A percentile compares a stretch with the other conserved stretches of the same genome.
Conservation (phyloP, 2,329 filamentous ascomycete species). For the Trichophaea hybrida region DNA sequence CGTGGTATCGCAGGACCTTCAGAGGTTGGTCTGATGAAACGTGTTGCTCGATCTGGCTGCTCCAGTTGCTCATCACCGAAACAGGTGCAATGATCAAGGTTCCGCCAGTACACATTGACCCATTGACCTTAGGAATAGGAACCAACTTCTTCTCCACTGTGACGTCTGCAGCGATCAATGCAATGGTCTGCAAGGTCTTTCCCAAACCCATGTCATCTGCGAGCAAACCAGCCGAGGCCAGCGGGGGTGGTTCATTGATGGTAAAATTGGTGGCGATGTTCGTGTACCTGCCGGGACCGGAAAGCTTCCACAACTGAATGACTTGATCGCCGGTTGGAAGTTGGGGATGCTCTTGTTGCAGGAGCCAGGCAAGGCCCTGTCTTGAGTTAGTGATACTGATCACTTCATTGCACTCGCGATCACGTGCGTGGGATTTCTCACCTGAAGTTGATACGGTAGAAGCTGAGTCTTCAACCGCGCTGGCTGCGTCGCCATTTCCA, state of each 20-base stretch:
- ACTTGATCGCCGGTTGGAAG: conserved; percentile 46
- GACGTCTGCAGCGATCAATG: conserved; percentile 51
- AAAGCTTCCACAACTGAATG: conserved; percentile 58
- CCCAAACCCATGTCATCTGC: conserved; percentile 89
- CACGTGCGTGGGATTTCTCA: conserved; percentile 25
- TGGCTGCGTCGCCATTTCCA: conserved; percentile 62
- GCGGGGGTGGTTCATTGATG: conserved; percentile 34
- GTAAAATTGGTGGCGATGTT: conserved; percentile 61
- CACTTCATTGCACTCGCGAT: not conserved
- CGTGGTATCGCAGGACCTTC: conserved; percentile 61
- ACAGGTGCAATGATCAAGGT: conserved; percentile 67
- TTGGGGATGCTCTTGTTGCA: conserved; percentile 55
- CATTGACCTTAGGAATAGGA: conserved; percentile 4
- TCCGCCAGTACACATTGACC: conserved; percentile 33
- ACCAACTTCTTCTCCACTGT: conserved; percentile 12
- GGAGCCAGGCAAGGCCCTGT: conserved; percentile 69
- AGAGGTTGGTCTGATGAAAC: conserved; percentile 49
- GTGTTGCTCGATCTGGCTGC: conserved; percentile 60
- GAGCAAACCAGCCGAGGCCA: conserved; percentile 69
- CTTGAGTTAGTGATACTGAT: not conserved
- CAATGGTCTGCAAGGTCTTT: conserved; percentile 77
- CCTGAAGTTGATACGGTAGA: conserved; percentile 62
- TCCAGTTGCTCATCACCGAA: conserved; percentile 84
- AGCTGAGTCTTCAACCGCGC: conserved; percentile 48
- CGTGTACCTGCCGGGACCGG: conserved; percentile 37